phyloP scores from a whole-genome alignment of 345 rosid genomes.

The Murraya paniculata region DNA sequence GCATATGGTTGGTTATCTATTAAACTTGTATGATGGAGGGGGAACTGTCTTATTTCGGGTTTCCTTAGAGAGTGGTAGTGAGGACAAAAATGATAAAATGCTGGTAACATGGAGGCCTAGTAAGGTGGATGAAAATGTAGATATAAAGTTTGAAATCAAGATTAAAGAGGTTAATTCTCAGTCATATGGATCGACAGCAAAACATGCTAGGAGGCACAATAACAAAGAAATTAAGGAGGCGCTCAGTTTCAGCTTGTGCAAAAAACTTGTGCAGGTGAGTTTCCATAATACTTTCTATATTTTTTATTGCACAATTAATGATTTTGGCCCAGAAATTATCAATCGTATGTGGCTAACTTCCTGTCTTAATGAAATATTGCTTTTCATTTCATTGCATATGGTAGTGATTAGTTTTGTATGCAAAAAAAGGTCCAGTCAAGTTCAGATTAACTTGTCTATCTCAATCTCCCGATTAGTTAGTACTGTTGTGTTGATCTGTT shows the following conservation, averaged over 20 bases:
- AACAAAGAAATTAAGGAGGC: slow-evolving; percentile 58
- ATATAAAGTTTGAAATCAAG: slow-evolving; percentile 71
- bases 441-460: neutral
- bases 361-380: neutral
- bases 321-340: neutral
- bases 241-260: slow-evolving; percentile 78
- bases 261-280: slow-evolving; percentile 88
- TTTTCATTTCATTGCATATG: neutral
- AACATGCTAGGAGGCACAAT: slow-evolving; percentile 35
- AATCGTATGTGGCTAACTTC: neutral
- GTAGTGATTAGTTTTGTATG: neutral
- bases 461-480: neutral
- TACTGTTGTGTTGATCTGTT: neutral
- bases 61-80: slow-evolving; percentile 39
- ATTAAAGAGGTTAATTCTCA: slow-evolving; percentile 43
- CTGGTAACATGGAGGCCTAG: slow-evolving; percentile 51
- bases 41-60: slow-evolving; percentile 61
- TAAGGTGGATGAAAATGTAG: slow-evolving; percentile 42
- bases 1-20: slow-evolving; percentile 81
- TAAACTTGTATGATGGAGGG: slow-evolving; percentile 56
- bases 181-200: slow-evolving; percentile 37
- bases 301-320: neutral
- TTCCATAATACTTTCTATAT: neutral
- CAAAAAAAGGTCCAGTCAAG: neutral
- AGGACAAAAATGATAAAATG: slow-evolving; percentile 48